Evolutionary conservation across 495 filamentous ascomycete genomes (phyloP), one percentile per base, ranked within the genome.

Genomic region (Pyrenula aspistea): DNA sequence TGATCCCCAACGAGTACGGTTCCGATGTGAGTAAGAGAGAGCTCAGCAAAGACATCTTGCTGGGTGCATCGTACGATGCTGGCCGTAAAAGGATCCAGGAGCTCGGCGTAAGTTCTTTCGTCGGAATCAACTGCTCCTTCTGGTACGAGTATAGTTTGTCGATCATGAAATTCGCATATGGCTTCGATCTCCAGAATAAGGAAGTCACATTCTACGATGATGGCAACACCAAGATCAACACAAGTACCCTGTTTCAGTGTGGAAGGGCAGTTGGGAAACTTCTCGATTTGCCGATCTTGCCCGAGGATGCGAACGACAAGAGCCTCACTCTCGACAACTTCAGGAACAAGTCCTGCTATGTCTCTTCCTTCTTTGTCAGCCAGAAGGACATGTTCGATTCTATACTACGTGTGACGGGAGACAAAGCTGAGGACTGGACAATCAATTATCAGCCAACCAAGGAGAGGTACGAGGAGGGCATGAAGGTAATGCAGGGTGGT

Each of bases 1-100:
- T 88, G 53, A 62, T 87, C 25, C 84, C 86, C 19, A 86, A 86
- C 65, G 73, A 72, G 51, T 86, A 66, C 58, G 75, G 75, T 22
- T 53, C 55, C 20, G 77, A 82, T 55, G 55, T 51, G 10, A 49
- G 60, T 2, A 67, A 81, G 55, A 58, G 71, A 12, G 22, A 55
- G 2, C 42, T 77, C 2, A 22, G 59, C 51, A 58, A 71, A 20
- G 75, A 81, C 53, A 62, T 63, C 15, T n/a, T 67, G 0, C 24
- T 62, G 24, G 62, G 59, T 51, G 52, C 56, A 23, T 31, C 58
- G 12, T 58, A 66, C 23, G 55, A 57, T 53, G 51, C 20, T 12
- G 22, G 48, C 25, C 56, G 64, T 0, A 57, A 61, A 11, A 57
- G 67, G 19, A 73, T 86, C 53, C 63, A 74, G 49, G 56, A 65